Evolutionary conservation across 2,329 filamentous ascomycete genomes (phyloP).

Genomic region (Malbranchea zuffiana): DNA sequence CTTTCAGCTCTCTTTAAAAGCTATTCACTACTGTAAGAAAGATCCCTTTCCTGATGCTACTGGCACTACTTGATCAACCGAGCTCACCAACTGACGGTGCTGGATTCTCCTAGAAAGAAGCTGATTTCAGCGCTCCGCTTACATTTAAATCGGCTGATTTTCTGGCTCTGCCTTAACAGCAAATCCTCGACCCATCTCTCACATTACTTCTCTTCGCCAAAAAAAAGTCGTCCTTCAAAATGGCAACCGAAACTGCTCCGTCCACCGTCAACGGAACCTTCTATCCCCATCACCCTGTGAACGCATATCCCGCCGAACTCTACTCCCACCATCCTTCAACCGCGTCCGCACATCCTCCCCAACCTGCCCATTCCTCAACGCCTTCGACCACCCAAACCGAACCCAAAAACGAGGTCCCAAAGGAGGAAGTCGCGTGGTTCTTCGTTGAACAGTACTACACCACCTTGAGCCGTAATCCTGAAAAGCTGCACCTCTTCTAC

Average conservation of each 20-base stretch:
- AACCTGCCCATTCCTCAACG: slow-evolving; percentile 31
- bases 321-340: slow-evolving; percentile 28
- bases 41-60: too few species aligned
- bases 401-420: slow-evolving; percentile 44
- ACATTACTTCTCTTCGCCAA: background rate
- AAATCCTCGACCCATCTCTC: too few species aligned
- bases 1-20: too few species aligned
- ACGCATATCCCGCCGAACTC: slow-evolving; percentile 26
- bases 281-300: slow-evolving; percentile 26
- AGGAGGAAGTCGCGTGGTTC: slow-evolving; percentile 98
- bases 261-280: slow-evolving; percentile 34
- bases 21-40: too few species aligned
- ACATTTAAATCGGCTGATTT: too few species aligned
- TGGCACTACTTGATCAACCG: too few species aligned
- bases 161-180: too few species aligned
- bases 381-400: slow-evolving; percentile 30
- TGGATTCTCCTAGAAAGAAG: too few species aligned
- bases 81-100: too few species aligned
- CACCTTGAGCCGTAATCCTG: slow-evolving; percentile 84
- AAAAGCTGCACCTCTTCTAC: slow-evolving; percentile 94
- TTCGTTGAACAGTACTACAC: slow-evolving; percentile 99
- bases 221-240: slow-evolving; percentile 11
- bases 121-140: too few species aligned
- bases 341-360: slow-evolving; percentile 24
- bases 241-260: slow-evolving; percentile 28